phyloP scores from a whole-genome alignment of 192 early-diverging fungal species.

The Rhizoclosmatium sp. region DNA sequence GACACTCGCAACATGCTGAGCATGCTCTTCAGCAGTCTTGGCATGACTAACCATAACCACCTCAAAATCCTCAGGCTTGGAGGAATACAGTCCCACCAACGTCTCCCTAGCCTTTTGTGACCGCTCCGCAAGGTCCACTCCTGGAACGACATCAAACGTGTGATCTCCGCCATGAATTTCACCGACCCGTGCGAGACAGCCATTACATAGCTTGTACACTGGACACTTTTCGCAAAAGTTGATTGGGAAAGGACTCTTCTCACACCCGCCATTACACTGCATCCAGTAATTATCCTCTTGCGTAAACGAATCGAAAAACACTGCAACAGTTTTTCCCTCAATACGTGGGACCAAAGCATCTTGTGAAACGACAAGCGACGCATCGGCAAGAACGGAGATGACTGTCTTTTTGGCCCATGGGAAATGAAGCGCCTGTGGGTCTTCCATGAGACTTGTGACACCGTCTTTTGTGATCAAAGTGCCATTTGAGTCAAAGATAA shows the following conservation, averaged over 20 bases:
- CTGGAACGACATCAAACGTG: neutral
- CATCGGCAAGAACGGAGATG: neutral
- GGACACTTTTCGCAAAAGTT: neutral
- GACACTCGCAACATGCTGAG: conserved; percentile 1
- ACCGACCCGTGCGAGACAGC: neutral
- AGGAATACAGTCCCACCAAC: neutral
- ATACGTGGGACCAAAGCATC: neutral
- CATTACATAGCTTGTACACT: neutral
- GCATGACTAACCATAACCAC: neutral
- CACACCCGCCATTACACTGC: conserved; percentile 2
- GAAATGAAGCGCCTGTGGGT: neutral
- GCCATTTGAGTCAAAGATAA: neutral
- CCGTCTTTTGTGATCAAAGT: neutral
- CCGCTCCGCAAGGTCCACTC: neutral
- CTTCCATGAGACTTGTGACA: neutral
- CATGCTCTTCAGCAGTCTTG: conserved; percentile 11
- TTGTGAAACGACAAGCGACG: neutral
- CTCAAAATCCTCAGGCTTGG: conserved; percentile 6
- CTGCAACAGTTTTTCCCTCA: neutral
- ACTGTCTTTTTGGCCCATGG: neutral
- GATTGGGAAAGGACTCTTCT: no score
- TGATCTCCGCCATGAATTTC: neutral
- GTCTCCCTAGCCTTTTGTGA: neutral
- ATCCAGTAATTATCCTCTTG: neutral
- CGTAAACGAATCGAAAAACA: neutral